Conservation (phyloP, 1,284 basidiomycete species). For the Moesziomyces sp. region DNA sequence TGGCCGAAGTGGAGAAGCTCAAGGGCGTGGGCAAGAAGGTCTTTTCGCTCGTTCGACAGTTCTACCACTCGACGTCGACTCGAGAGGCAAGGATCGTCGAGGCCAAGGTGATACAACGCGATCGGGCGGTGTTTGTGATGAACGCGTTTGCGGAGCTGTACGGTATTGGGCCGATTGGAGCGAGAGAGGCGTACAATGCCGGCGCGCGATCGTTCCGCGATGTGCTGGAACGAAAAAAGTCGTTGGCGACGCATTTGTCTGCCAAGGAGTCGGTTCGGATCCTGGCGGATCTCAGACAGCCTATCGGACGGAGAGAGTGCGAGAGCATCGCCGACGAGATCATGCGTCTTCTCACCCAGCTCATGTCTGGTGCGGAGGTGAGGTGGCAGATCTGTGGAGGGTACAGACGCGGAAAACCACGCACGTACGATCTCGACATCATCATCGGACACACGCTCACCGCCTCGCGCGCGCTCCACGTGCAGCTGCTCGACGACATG, state of each 20-base stretch:
- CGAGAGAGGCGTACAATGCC: constrained; percentile 54
- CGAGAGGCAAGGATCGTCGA: constrained; percentile 49
- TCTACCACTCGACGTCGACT: constrained; percentile 17
- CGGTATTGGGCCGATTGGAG: constrained; percentile 58
- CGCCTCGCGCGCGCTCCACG: constrained; percentile 24
- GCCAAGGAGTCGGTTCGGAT: constrained; percentile 48
- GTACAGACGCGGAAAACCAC: constrained; percentile 51
- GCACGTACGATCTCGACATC: constrained; percentile 54
- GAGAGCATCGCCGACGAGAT: constrained; percentile 36
- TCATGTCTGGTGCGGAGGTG: constrained; percentile 18
- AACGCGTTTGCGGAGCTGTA: constrained; percentile 59
- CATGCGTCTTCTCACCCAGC: constrained; percentile 20
- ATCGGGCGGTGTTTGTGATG: constrained; percentile 53
- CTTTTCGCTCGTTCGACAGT: constrained; percentile 50
- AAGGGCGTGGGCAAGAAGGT: constrained; percentile 64
- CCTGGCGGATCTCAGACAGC: constrained; percentile 42
- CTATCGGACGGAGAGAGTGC: constrained; percentile 49
- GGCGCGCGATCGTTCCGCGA: constrained; percentile 57
- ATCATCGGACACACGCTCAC: constrained; percentile 41
- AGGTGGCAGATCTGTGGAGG: constrained; percentile 54
- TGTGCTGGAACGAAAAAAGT: constrained; percentile 46
- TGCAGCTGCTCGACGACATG: constrained; percentile 35
- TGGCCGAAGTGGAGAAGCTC: constrained; percentile 39
- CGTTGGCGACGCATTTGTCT: constrained; percentile 42
- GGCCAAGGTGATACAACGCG: constrained; percentile 52